phyloP scores from a whole-genome alignment of 768 basidiomycete genomes.

The Tulasnella sp. region DNA sequence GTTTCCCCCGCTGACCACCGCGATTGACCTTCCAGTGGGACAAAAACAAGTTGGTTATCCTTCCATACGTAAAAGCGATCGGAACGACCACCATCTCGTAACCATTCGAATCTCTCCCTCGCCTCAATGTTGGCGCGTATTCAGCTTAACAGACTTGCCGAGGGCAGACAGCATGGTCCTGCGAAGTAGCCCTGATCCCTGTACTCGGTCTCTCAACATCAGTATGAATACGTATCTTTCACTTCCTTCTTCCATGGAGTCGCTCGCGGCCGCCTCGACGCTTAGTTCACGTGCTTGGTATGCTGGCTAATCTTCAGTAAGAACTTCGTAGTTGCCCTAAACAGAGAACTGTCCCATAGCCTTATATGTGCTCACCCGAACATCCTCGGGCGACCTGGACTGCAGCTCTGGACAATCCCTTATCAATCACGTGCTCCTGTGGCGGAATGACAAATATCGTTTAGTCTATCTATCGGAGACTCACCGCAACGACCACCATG shows the following conservation, averaged over 20 bases:
- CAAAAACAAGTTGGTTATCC: conserved; percentile 48
- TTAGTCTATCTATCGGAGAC: neutral
- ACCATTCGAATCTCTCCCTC: neutral
- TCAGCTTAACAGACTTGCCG: neutral
- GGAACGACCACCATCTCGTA: conserved; percentile 1
- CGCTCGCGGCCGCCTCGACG: too few relatives aligned
- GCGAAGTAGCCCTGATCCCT: too few relatives aligned
- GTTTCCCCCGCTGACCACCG: neutral
- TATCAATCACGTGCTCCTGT: neutral
- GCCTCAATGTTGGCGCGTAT: neutral
- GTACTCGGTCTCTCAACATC: too few relatives aligned
- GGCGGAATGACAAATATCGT: neutral
- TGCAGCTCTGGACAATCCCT: too few relatives aligned
- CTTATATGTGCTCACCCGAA: neutral
- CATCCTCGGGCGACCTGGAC: too few relatives aligned
- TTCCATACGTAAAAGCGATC: conserved; percentile 39
- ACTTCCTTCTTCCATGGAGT: neutral
- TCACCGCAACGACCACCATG: neutral
- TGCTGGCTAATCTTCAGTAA: neutral
- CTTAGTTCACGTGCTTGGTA: neutral
- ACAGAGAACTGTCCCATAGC: too few relatives aligned
- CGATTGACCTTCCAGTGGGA: conserved; percentile 48
- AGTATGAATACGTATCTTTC: too few relatives aligned
- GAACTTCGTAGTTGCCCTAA: too few relatives aligned
- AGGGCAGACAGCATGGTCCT: too few relatives aligned